Evolutionary conservation across 2,329 filamentous ascomycete genomes (phyloP).

Genomic region (Epicoccum sorghinum): DNA sequence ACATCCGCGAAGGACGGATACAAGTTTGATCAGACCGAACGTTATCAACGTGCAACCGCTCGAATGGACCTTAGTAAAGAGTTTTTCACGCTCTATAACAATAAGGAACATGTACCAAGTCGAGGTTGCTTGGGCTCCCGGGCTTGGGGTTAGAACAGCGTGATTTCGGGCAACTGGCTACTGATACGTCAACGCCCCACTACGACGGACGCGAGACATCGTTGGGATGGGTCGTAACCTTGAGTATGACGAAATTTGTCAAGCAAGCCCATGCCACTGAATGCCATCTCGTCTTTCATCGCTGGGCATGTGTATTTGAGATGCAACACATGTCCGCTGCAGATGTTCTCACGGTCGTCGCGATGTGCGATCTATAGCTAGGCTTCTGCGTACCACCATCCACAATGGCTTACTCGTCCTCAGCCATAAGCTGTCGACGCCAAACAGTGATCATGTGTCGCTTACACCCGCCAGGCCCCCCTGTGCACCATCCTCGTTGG

Average conservation of each 20-base stretch:
- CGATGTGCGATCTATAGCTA: slow-evolving; percentile 8
- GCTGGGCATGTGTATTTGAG: too few species aligned
- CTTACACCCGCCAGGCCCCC: slow-evolving; percentile 1
- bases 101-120: too few species aligned
- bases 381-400: slow-evolving; percentile 13
- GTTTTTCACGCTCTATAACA: too few species aligned
- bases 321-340: not conserved
- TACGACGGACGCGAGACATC: slow-evolving; percentile 1
- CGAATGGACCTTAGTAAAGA: too few species aligned
- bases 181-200: not conserved
- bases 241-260: not conserved
- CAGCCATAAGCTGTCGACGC: slow-evolving; percentile 22
- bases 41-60: too few species aligned
- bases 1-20: not conserved
- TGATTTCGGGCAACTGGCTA: not conserved
- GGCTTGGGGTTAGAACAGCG: too few species aligned
- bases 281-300: not conserved
- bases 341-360: not conserved
- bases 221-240: not conserved
- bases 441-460: slow-evolving; percentile 12
- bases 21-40: not conserved
- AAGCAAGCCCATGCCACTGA: not conserved
- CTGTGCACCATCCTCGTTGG: slow-evolving; percentile 9
- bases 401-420: slow-evolving; percentile 19
- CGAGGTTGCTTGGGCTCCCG: too few species aligned